Percentiles rank a stretch among this genome's conserved stretches.
Conservation (phyloP, 768 basidiomycete species). For the Cyclocybe aegerita region DNA sequence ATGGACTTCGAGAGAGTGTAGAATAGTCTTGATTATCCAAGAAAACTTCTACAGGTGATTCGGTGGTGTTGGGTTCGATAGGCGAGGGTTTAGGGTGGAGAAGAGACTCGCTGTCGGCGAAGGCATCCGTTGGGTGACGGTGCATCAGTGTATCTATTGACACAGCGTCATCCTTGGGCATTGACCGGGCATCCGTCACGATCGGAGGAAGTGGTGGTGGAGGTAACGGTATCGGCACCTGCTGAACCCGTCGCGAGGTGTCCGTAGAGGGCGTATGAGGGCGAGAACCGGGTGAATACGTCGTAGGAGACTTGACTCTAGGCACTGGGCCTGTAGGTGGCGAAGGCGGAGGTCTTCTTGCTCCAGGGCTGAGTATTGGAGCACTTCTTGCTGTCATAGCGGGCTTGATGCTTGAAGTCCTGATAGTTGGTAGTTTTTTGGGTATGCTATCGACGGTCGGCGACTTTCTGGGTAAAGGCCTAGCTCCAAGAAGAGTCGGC, state of each 20-base stretch:
- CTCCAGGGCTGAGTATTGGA: no score
- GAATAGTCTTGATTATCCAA: conserved; percentile 22
- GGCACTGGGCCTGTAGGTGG: no score
- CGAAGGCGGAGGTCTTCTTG: no score
- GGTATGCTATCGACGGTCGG: conserved; percentile 2
- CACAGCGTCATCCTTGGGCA: conserved; percentile 1
- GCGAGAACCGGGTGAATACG: no score
- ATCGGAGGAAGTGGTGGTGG: no score
- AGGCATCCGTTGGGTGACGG: conserved; percentile 11
- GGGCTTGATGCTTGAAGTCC: conserved; percentile 7
- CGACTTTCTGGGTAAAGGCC: conserved; percentile 8
- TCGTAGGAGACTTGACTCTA: no score
- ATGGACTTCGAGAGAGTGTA: conserved; percentile 25
- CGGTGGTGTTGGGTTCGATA: neutral
- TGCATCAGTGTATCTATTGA: conserved; percentile 12
- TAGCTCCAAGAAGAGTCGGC: conserved; percentile 6
- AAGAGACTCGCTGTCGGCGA: conserved; percentile 12
- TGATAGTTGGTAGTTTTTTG: neutral
- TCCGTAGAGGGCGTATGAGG: no score
- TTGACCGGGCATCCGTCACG: neutral
- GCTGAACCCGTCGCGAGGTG: no score
- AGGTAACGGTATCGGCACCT: no score
- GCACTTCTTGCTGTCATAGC: no score
- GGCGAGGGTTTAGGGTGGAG: neutral
- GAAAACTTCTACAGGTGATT: conserved; percentile 21